phyloP scores from a whole-genome alignment of 257 asterid species.

The Plantago elongata region DNA sequence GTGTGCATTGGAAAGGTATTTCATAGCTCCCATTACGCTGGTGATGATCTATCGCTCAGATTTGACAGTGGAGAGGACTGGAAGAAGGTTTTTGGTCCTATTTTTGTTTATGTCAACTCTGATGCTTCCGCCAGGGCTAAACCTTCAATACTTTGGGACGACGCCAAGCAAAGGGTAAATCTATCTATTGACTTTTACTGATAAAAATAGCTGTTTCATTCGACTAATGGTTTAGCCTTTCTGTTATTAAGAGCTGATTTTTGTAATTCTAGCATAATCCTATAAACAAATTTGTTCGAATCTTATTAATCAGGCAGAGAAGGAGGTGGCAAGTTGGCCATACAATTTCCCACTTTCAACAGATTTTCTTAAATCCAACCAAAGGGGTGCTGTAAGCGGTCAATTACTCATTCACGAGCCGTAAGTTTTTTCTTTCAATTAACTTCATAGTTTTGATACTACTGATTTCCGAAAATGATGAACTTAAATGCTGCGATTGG shows the following conservation, averaged over 20 bases:
- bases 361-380: constrained; percentile 38
- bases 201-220: background rate
- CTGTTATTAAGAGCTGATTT: background rate
- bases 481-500: too few species aligned
- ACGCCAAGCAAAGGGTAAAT: constrained; percentile 49
- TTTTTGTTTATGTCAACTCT: constrained; percentile 49
- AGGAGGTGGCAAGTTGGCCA: constrained; percentile 59
- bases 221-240: too few species aligned
- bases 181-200: background rate
- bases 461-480: too few species aligned
- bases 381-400: constrained; percentile 52
- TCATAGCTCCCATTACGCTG: constrained; percentile 57
- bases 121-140: constrained; percentile 21
- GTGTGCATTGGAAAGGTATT: constrained; percentile 42
- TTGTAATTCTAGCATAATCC: background rate
- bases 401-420: constrained; percentile 48
- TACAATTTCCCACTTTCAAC: constrained; percentile 46
- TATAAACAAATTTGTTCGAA: too few species aligned
- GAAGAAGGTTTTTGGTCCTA: constrained; percentile 72
- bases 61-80: constrained; percentile 43
- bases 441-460: too few species aligned
- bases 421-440: constrained; percentile 15
- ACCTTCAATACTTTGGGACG: constrained; percentile 56
- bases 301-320: constrained; percentile 36
- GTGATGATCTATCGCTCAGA: constrained; percentile 40